phyloP scores from a whole-genome alignment of 2,329 filamentous ascomycete genomes.

The Hypoxylon sp. region DNA sequence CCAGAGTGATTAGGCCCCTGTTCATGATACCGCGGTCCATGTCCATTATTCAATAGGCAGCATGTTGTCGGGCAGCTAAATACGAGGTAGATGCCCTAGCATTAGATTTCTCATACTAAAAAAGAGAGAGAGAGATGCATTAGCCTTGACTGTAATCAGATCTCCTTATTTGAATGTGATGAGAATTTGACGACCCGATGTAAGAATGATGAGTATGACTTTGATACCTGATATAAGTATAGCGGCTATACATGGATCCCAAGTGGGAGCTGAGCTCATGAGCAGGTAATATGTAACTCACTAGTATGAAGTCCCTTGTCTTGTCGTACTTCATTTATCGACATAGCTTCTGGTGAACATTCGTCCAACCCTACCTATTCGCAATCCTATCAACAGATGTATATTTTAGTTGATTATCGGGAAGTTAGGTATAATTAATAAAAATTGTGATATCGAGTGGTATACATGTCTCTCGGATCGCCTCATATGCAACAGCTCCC shows the following conservation, averaged over 20 bases:
- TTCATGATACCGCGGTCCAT: constrained; percentile 20
- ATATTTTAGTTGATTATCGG: background rate
- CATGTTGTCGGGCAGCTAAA: constrained; percentile 27
- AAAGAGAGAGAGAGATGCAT: constrained; percentile 23
- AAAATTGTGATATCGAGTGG: constrained; percentile 31
- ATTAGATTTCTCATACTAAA: constrained; percentile 33
- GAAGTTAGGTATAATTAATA: constrained; percentile 26
- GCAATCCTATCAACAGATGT: background rate
- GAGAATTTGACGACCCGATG: background rate
- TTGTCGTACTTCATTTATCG: background rate
- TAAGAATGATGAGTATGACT: background rate
- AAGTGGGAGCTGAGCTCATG: constrained; percentile 28
- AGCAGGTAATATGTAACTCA: background rate
- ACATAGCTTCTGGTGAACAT: background rate
- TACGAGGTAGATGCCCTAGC: constrained; percentile 35
- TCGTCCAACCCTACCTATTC: background rate
- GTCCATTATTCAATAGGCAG: constrained; percentile 22
- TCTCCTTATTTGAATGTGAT: background rate
- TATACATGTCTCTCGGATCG: constrained; percentile 23
- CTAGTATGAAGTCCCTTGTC: background rate
- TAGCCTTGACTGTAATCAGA: constrained; percentile 10
- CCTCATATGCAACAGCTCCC: constrained; percentile 8
- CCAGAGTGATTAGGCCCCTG: constrained; percentile 6
- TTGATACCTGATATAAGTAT: no score
- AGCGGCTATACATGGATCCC: constrained; percentile 19